Base-by-base conservation (phyloP, 768 basidiomycete species). In the Hericium coralloides region DNA sequence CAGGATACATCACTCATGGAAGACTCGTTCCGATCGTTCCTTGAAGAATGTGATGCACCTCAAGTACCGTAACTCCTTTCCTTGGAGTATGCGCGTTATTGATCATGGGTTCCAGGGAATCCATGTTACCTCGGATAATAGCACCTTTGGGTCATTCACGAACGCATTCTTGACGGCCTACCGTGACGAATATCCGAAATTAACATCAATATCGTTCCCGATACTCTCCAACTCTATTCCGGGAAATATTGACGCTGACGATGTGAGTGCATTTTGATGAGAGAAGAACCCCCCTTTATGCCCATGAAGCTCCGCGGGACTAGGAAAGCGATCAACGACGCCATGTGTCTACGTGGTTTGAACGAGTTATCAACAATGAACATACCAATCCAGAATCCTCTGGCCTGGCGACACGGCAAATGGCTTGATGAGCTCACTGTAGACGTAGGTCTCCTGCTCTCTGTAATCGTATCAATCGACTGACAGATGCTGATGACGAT, bases 1-100 rank as follows among this genome's bases (percentile, higher is more conserved):
- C 26, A 90, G 88, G 78, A 82, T 47, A 70, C 70, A n/a, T 78
- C 78, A 52, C 64, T 90, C 50, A 83, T 89, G 80, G 88, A 91
- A 45, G 82, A 79, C 4, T 74, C 82, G 12, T 73, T 91, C 53
- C 78, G 89, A 17, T 71, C 76, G 15, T 79, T 87, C 55, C 75
- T 87, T 4, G 89, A 92, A 65, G 88, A 89, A 61, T 88, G 87
- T 64, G 79, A 90, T 65, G 78, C 79, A 53, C 74, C 85, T 14
- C 89, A 90, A 80, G 89, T 87, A 23, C 6, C 18, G 47, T 50
- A 37, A 31, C 45, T 36, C 12, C 58, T 9, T 0, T 54, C 25
- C 50, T 43, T 41, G 17, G 22, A 14, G 36, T 17, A 14, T 22
- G 25, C 12, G 15, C 20, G 38, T 15, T 15, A 15, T 38, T 39